Base-by-base conservation (phyloP, 2,329 filamentous ascomycete species). In the Colletotrichum plurivorum region DNA sequence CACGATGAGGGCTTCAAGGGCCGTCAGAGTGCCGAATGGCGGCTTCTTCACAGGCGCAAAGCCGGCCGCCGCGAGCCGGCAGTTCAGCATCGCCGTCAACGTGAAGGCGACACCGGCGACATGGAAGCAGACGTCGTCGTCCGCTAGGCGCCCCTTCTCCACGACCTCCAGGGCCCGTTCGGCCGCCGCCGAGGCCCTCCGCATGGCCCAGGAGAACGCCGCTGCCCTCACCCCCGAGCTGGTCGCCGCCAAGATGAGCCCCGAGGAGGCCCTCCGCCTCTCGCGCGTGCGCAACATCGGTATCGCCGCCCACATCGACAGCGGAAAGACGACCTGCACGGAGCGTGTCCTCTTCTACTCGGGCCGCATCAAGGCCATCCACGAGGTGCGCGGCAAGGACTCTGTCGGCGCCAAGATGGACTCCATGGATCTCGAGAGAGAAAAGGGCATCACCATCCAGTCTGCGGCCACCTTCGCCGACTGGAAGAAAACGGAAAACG, bases 391-490 rank as follows among this genome's bases (percentile, higher is more conserved):
- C 77, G 94, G 94, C 69, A 95, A 95, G 78, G 96, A 99, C 87
- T 90, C 93, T 43, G 94, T 98, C 48, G 96, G 96, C 73, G 96
- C 96, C 70, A 99, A 99, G 86, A 99, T 99, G 96, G 96, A 99
- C 85, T 98, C 95, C 27, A 99, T 99, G 96, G 96, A 99, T 75
- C 87, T 99, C 74, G 96, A 99, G 84, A 89, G 96, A 82, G 96
- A 98, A 81, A 97, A 98, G 85, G 96, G 96, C 76, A 99, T 99
- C 80, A 99, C 96, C 67, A 99, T 99, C 77, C 95, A 99, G 82
- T 98, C 95, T 74, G 96, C 96, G 12, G 96, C 96, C 25, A 99
- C 96, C 1, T 99, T 97, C 81, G 97, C 94, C 81, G 95, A 99
- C 83, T 99, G 96, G 96, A 84, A 92, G 73, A 98, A 97, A 85